Base-by-base conservation (phyloP, 179 eudicot species). In the Silene coronaria region DNA sequence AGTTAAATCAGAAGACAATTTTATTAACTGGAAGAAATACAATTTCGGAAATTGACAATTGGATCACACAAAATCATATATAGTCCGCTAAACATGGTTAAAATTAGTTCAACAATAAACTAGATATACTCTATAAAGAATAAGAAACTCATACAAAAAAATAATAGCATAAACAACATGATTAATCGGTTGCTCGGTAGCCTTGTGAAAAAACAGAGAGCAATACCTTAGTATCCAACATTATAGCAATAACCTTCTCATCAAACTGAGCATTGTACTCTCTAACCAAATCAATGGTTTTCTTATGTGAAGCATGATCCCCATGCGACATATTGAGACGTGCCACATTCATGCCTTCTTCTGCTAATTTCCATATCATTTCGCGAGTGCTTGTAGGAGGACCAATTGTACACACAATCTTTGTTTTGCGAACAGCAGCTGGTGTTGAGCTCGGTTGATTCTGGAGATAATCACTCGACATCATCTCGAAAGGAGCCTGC, bases 271-370 rank as follows among this genome's bases (percentile, higher is more conserved):
- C 88, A 84, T 93, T 93, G 82, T 96, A 96, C 80, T 93, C 97
- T 63, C 82, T 91, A 67, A 93, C 97, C 46, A 96, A 81, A 80
- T 96, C 97, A 80, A 96, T 89, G 45, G 96, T 91, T 83, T 96
- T 92, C 87, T 89, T 87, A 67, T 96, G 99, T 22, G 99, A 96
- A 17, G 93, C 87, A 88, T 96, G 99, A 78, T 96, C 96, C 60
- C 97, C 97, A 55, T 96, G 99, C 16, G 99, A 96, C 99, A 96
- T 96, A 83, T 96, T 96, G 60, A 96, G 81, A 42, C 97, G 96
- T 38, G 99, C 99, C 78, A 96, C 97, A 74, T 92, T 89, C 99
- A 96, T 96, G 71, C 99, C 99, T 72, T 87, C 77, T 83, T 96
- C 97, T 14, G 97, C 99, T 55, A 96, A 84, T 78, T 88, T 96